Evolutionary conservation across 257 asterid genomes (phyloP), one percentile per base, ranked within the genome.

Genomic region (Fraxinus quadrangulata): DNA sequence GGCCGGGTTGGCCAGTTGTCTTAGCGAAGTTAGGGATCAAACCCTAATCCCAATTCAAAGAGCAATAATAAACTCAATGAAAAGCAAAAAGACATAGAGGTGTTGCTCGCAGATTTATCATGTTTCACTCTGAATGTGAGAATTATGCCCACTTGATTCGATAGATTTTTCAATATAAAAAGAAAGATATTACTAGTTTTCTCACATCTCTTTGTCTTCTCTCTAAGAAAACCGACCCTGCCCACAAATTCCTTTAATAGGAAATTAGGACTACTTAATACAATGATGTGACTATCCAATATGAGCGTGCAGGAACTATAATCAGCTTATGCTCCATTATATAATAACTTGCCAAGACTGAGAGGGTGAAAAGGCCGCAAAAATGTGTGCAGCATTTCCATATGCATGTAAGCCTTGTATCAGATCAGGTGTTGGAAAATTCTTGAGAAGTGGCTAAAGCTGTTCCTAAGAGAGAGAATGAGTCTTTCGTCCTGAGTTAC

Each of bases 301-400:
- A 49, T 49, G 17, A 16, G 61, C 5, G 61, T 5, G 13, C 23
- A 16, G 13, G 21, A 54, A 54, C n/a, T 8, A 19, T 1, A 21
- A 56, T 56, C 24, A 56, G 30, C 67, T 11, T 19, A 21, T 1
- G 30, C 67, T 56, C 67, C 19, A 24, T 56, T 56, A 36, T 65
- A 56, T n/a, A 45, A 24, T 5, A 33, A 47, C 42, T 40, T 5
- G 24, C 74, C 31, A 51, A 5, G 12, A 31, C 2, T 73, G 36
- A 68, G 2, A 31, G 10, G 11, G 23, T 17, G 30, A 6, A 6
- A 23, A 59, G 67, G 13, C 3, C 6, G 30, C 75, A 73, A 81
- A 70, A 81, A 92, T 87, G 94, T 79, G 69, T 83, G 75, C 93
- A 75, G 40, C 88, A 81, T 67, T 81, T 78, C 72, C 76, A 26